Evolutionary conservation across 495 filamentous ascomycete species (phyloP), one percentile per base, ranked within the genome.

Genomic region (Penicillium roqueforti): DNA sequence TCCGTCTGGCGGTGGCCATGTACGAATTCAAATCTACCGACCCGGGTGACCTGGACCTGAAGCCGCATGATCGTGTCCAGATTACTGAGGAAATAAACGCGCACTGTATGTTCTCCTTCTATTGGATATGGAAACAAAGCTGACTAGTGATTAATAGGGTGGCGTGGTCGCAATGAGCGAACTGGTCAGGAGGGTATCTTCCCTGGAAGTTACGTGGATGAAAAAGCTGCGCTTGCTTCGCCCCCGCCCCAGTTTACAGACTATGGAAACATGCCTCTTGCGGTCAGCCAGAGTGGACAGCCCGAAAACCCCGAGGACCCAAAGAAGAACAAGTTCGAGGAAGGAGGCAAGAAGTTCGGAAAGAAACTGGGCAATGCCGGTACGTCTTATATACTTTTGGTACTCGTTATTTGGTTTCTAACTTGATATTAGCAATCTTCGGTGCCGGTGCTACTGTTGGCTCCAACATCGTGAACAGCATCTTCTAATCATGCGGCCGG

Each of bases 31-130:
- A 76, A 23, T 86, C 85, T 13, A 79, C 83, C 28, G 89, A 96
- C 56, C 73, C 83, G 6, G 88, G 89, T 34, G 93, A 97, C 68
- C 76, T 92, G 49, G 80, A 79, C 1, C 80, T 98, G 58, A 76
- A 83, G 52, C 82, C 83, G 25, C 83, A 90, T 61, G 91, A 96
- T 70, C 77, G 80, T 20, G 76, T 98, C 58, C 79, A 82, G 44
- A 86, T 98, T 23, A 76, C 81, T 43, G 88, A 96, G 67, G 89
- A 96, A 71, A 90, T 95, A 83, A 97, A 97, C 60, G 83, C 83
- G 18, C 93, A 98, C 63, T 98, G 93, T 95, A 76, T 55, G 74
- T 26, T 31, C 22, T 37, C 20, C 13, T 14, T 16, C 1, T 10
- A 25, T 23, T 10, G 22, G 22, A 40, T 20, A 31, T 36, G 4